Evolutionary conservation across 164 flowering plant genomes (phyloP).

Genomic region (Vitis rupestris): DNA sequence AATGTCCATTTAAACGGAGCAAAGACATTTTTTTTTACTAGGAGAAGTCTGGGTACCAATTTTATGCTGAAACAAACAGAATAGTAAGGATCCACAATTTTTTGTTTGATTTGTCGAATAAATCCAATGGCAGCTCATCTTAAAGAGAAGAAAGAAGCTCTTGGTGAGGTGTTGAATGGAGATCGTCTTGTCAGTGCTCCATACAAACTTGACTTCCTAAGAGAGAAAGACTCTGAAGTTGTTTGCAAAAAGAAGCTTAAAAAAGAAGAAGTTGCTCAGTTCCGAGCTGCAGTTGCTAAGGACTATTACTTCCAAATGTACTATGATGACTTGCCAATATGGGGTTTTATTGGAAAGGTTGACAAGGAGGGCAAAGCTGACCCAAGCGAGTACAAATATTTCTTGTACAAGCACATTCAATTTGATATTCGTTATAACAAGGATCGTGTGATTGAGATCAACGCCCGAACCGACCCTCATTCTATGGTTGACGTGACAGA

Average conservation of each 20-base stretch:
- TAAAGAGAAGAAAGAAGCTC: constrained; percentile 53
- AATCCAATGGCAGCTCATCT: constrained; percentile 27
- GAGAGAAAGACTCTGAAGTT: constrained; percentile 44
- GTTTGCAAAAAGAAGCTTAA: constrained; percentile 42
- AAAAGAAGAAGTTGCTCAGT: constrained; percentile 45
- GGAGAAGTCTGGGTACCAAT: not conserved
- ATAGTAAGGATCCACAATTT: no score
- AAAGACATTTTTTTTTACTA: not conserved
- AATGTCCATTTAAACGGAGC: not conserved
- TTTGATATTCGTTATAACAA: constrained; percentile 55
- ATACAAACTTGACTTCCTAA: constrained; percentile 46
- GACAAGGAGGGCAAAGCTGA: constrained; percentile 48
- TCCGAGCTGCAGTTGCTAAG: constrained; percentile 52
- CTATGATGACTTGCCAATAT: constrained; percentile 70
- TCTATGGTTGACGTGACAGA: constrained; percentile 47
- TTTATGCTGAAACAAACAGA: not conserved
- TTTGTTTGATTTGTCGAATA: no score
- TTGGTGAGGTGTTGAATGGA: constrained; percentile 71
- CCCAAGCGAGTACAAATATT: constrained; percentile 49
- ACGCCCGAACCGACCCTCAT: constrained; percentile 45
- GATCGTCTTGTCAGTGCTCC: constrained; percentile 68
- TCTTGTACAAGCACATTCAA: constrained; percentile 54
- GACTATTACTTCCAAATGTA: constrained; percentile 75
- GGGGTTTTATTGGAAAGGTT: constrained; percentile 66
- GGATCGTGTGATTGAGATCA: constrained; percentile 60